Base-by-base conservation (phyloP, 2,329 filamentous ascomycete genomes). In the Exophiala aquamarina region DNA sequence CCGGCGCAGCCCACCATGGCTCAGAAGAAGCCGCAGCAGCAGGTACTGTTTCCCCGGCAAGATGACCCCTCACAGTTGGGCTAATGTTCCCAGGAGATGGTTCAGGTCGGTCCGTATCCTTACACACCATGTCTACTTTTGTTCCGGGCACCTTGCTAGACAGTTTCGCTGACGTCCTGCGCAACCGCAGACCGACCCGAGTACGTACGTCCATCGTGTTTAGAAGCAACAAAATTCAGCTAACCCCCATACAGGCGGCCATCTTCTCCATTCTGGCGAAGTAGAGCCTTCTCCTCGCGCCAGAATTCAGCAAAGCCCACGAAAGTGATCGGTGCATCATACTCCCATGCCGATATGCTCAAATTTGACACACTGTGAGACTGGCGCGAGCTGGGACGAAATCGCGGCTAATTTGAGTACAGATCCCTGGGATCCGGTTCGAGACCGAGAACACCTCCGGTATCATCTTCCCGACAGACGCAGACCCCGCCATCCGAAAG, bases 331-430 rank as follows among this genome's bases (percentile, higher is more conserved):
- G 93, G 93, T 59, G 93, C 93, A 47, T 86, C 91, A 36, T 98
- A 98, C 66, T 97, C 93, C 11, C 93, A 98, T 69, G 89, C 92
- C 20, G 91, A 97, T 70, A 89, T 95, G 64, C 77, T 96, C 60
- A 95, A 92, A 69, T 86, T 92, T 63, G 88, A 89, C 63, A 81
- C 83, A 20, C 61, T 92, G 89, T 93, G 78, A 57, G 79, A 13
- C 6, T 26, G 23, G 11, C 23, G 23, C 23, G 23, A 26, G 23
- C 23, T 6, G 23, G 23, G 11, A 11, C 6, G 23, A 11, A 34
- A 23, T 3, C 21, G 14, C 13, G 37, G 4, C 7, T 36, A 35
- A 38, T 31, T 32, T 35, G 28, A 33, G 11, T 32, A 26, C 28
- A 52, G 47, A 26, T 58, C 50, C 17, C 31, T 59, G 19, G 54